Percentiles rank a stretch among this genome's conserved stretches.
Evolutionary conservation across 768 basidiomycete species (phyloP).

Genomic region (Lepiota brunneoincarnata): DNA sequence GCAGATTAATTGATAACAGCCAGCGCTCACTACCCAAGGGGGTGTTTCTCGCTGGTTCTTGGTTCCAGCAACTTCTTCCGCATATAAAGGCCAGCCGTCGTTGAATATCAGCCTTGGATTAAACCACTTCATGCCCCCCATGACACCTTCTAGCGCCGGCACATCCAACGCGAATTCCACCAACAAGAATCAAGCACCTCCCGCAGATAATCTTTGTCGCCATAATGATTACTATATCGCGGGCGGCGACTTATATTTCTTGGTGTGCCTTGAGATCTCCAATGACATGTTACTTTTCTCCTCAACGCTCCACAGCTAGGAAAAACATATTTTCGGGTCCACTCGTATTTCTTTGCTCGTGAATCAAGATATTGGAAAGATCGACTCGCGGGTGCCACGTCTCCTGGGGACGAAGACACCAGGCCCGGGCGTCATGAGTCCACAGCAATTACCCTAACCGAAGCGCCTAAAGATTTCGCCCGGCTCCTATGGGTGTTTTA

Average conservation of each 20-base stretch:
- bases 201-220: slow-evolving; percentile 13
- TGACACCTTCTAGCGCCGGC: no score
- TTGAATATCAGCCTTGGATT: no score
- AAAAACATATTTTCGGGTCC: slow-evolving; percentile 44
- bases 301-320: slow-evolving; percentile 32
- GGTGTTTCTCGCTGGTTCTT: no score
- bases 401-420: slow-evolving; percentile 25
- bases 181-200: no score
- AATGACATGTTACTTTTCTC: neutral
- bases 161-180: no score
- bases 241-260: slow-evolving; percentile 1
- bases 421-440: slow-evolving; percentile 25
- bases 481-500: slow-evolving; percentile 64
- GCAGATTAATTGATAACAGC: no score
- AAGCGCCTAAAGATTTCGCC: slow-evolving; percentile 46
- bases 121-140: no score
- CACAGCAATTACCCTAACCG: slow-evolving; percentile 37
- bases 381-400: slow-evolving; percentile 22
- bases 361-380: slow-evolving; percentile 48
- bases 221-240: slow-evolving; percentile 16
- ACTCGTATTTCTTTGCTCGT: slow-evolving; percentile 51
- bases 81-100: no score
- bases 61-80: no score
- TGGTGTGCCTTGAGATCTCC: slow-evolving; percentile 20
- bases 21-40: no score